Evolutionary conservation across 768 basidiomycete species (phyloP), one percentile per base, ranked within the genome.

Genomic region (Termitomyces sp.): DNA sequence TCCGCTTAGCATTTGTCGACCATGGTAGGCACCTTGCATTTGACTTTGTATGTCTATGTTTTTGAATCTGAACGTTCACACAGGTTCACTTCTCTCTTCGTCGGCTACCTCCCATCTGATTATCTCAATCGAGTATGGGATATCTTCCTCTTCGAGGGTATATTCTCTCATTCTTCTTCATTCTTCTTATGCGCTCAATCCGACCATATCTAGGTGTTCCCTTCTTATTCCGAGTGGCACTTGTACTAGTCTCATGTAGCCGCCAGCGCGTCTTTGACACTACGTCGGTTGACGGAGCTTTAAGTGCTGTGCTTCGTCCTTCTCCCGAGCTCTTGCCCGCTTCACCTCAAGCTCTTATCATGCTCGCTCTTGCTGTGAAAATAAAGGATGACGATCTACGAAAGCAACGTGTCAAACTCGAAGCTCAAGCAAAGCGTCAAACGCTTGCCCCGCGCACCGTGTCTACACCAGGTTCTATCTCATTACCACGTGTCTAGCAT

Each of bases 121-220:
- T 83, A 85, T 65, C 72, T 91, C 16, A 82, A 87, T 58, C 78
- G 92, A 30, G 79, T 91, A 13, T 93, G 92, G 91, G 92, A 93
- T 67, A 67, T 93, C 3, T 93, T 93, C 67, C 70, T 93, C 20
- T 89, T 80, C 62, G 91, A 93, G 72, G 91, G 91, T 91, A 68
- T 30, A 75, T 59, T 15, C 13, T 24, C 16, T 31, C 59, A 16
- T 13, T 22, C 11, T 22, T n/a, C 36, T 31, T 24, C 2, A 20
- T 34, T 11, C 22, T 7, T 20, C n/a, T 52, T 8, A 42, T 6
- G n/a, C 41, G 41, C 41, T 20, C n/a, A 42, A n/a, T 11, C 8
- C n/a, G 41, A 20, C 20, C 2, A 58, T 33, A 37, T 20, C 13
- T 42, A 93, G 91, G 91, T 7, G 73, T 90, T 22, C 79, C 87